Conservation (phyloP, 2,329 filamentous ascomycete species). For the Cladosporium sp. region DNA sequence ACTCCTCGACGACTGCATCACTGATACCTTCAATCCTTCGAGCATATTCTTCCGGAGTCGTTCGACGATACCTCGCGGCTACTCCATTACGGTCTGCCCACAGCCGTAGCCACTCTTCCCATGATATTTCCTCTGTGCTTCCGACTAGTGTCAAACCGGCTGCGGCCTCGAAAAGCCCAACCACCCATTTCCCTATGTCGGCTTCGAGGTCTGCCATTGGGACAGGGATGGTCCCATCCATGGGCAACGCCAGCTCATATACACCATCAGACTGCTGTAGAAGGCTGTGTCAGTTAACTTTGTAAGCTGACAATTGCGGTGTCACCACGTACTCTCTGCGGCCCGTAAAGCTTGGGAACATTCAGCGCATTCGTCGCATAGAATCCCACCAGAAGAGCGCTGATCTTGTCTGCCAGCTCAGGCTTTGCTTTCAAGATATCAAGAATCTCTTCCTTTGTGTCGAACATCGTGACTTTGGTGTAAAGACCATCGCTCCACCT, state of each 20-base stretch:
- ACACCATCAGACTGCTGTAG: neutral
- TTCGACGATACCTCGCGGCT: neutral
- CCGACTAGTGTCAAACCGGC: slow-evolving; percentile 4
- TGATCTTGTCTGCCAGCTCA: slow-evolving; percentile 1
- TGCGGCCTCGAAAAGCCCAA: neutral
- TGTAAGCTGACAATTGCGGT: neutral
- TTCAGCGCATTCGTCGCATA: slow-evolving; percentile 6
- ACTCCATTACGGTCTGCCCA: slow-evolving; percentile 5
- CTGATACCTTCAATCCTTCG: slow-evolving; percentile 2
- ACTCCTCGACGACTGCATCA: slow-evolving; percentile 9
- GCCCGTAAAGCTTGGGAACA: slow-evolving; percentile 2
- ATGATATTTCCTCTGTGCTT: neutral
- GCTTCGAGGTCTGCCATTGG: slow-evolving; percentile 1
- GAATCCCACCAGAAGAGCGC: slow-evolving; percentile 5
- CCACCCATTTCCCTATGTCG: slow-evolving; percentile 1
- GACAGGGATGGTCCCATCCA: neutral
- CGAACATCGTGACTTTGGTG: slow-evolving; percentile 26
- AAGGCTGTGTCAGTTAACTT: neutral
- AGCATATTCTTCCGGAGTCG: neutral
- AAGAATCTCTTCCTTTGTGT: slow-evolving; percentile 27
- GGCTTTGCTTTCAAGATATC: slow-evolving; percentile 22
- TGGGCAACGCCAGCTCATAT: slow-evolving; percentile 7
- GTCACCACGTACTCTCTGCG: neutral
- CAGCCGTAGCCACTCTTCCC: slow-evolving; percentile 5
- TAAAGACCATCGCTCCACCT: slow-evolving; percentile 25